Conservation (phyloP, 2,329 filamentous ascomycete species). For the Diaporthe citri region DNA sequence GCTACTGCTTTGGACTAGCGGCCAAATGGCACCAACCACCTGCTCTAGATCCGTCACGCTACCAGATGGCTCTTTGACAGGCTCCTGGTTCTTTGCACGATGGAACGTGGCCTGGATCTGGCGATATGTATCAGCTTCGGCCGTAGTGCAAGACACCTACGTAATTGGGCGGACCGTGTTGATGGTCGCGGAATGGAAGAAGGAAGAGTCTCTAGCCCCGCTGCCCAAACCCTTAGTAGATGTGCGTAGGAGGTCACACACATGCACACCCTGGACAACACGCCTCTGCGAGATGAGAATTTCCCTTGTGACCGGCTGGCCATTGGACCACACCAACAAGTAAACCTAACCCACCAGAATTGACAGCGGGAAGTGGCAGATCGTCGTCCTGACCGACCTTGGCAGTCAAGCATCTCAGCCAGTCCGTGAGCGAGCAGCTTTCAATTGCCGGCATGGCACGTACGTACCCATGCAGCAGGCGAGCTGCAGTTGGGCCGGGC, state of each 20-base stretch:
- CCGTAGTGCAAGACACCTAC: conserved; percentile 24
- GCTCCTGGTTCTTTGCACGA: not conserved
- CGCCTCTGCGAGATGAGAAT: not conserved
- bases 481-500: not conserved
- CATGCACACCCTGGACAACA: not conserved
- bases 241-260: too few relatives aligned
- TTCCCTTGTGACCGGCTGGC: conserved; percentile 2
- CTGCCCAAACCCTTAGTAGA: too few relatives aligned
- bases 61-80: conserved; percentile 15
- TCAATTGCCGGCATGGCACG: conserved; percentile 6
- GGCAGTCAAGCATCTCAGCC: not conserved
- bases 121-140: not conserved
- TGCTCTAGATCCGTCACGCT: conserved; percentile 15
- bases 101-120: conserved; percentile 25
- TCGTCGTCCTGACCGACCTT: not conserved
- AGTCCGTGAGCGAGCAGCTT: not conserved
- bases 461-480: not conserved
- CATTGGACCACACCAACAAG: not conserved
- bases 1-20: conserved; percentile 4
- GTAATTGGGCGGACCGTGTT: not conserved
- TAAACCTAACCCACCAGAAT: conserved; percentile 14
- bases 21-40: not conserved
- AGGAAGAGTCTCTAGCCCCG: not conserved
- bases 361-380: conserved; percentile 20
- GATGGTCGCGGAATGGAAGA: not conserved